Conservation (phyloP, 805 yeast species). For the Starmerella vaccinii region DNA sequence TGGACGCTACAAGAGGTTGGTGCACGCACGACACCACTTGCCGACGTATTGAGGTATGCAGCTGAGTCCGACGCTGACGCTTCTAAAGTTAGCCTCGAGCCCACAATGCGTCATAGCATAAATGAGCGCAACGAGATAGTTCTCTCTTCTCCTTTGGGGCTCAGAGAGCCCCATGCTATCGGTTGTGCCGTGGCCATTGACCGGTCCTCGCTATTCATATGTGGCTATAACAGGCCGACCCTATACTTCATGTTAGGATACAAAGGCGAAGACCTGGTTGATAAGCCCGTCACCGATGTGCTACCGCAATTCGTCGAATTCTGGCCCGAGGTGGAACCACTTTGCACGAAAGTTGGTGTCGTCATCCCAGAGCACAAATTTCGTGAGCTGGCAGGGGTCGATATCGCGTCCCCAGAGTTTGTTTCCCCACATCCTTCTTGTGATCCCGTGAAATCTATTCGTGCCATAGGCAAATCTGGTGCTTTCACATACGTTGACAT, state of each 20-base stretch:
- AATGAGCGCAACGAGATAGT: background rate
- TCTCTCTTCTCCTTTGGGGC: background rate
- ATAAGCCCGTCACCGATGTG: conserved; percentile 15
- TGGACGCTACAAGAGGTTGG: conserved; percentile 76
- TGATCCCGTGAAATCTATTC: conserved; percentile 17
- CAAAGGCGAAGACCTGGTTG: conserved; percentile 8
- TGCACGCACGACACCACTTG: background rate
- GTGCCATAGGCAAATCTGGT: conserved; percentile 65
- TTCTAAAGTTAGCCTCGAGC: background rate
- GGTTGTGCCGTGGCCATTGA: conserved; percentile 14
- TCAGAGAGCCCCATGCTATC: conserved; percentile 11
- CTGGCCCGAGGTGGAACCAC: conserved; percentile 35
- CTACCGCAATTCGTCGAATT: conserved; percentile 30
- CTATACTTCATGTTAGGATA: conserved; percentile 21
- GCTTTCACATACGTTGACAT: conserved; percentile 52
- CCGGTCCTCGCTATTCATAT: conserved; percentile 31
- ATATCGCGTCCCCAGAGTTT: conserved; percentile 18
- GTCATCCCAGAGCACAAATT: conserved; percentile 89
- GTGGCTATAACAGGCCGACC: conserved; percentile 28
- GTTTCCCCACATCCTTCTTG: conserved; percentile 31
- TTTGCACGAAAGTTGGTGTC: conserved; percentile 43
- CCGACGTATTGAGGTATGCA: background rate
- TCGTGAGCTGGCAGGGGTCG: conserved; percentile 40
- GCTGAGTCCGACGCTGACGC: background rate
- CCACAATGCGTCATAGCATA: conserved; percentile 1